These are phyloP conservation scores for Arthroderma sp. DNA, from an alignment of 2,329 filamentous ascomycete species.

Conservation along the genomic window DNA sequence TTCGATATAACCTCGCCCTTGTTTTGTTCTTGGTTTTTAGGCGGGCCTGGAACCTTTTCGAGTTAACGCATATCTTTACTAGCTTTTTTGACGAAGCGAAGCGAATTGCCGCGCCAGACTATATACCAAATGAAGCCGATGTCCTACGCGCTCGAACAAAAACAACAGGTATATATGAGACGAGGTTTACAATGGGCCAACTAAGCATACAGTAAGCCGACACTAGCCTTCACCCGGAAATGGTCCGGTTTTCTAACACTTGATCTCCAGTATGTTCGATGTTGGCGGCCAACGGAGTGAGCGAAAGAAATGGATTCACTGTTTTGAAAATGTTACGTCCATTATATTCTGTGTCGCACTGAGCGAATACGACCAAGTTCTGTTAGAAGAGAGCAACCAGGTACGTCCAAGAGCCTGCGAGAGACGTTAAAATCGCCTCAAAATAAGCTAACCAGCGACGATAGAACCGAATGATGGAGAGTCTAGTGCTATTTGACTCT, in stretches of 20 bases:
- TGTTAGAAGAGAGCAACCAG: constrained; percentile 94
- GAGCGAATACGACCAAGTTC: constrained; percentile 95
- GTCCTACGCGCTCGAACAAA: constrained; percentile 92
- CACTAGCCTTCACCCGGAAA: background rate
- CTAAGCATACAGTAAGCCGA: constrained; percentile 85
- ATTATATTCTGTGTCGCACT: constrained; percentile 98
- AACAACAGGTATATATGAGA: constrained; percentile 98
- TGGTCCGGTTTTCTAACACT: constrained; percentile 13
- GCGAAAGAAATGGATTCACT: constrained; percentile 99
- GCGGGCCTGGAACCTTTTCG: background rate
- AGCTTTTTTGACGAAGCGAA: constrained; percentile 94
- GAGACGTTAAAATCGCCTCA: background rate
- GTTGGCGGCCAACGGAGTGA: constrained; percentile 95
- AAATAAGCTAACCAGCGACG: background rate
- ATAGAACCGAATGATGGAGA: constrained; percentile 99
- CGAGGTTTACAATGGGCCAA: constrained; percentile 95
- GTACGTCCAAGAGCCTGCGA: constrained; percentile 37
- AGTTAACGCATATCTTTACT: constrained; percentile 2
- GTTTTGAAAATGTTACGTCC: constrained; percentile 97
- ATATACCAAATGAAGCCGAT: constrained; percentile 87
- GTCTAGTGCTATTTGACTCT: constrained; percentile 87
- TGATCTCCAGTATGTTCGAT: constrained; percentile 75
- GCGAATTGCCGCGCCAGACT: constrained; percentile 71
- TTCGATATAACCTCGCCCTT: background rate
- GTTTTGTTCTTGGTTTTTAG: background rate